Base-by-base conservation (phyloP, 2,329 filamentous ascomycete genomes). In the Colletotrichum melonis region DNA sequence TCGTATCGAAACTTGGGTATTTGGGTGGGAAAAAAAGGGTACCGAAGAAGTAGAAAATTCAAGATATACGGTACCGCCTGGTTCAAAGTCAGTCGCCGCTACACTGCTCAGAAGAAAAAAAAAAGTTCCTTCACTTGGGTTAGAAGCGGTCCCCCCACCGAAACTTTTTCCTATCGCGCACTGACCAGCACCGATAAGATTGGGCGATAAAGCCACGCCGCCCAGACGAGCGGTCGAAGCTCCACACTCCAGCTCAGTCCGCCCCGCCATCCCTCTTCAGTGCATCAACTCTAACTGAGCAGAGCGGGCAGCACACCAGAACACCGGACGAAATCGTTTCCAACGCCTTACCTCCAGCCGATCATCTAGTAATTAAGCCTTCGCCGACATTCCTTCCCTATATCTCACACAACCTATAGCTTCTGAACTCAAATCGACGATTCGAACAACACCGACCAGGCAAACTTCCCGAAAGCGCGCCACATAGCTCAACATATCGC, bases 131-230 rank as follows among this genome's bases (percentile, higher is more conserved):
- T 49, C 42, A 49, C 22, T 24, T 56, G 65, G 42, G 35, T 24
- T 22, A 67, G 55, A 67, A 62, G 75, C 74, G 75, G 52, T 38
- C 72, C 79, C 81, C 81, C 82, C 81, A 76, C 82, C 79, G 78
- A 82, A 84, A 81, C 79, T 83, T 85, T 84, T 83, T 80, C 82
- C 74, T 72, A 72, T 72, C 69, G 58, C 56, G 70, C 70, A 73
- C 67, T 57, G 67, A 28, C 67, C 60, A 66, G 0, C 2, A 1
- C 6, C 64, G 71, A 73, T 73, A 71, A 73, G 67, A 73, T 65
- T 72, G 66, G 2, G 28, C 64, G 55, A 57, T 62, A 66, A 66
- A 66, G 56, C 71, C 71, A 73, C 71, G 71, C 67, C 71, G 71
- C 46, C 49, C 67, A 63, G 66, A 64, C 14, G 32, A 28, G 42